A percentile compares a stretch with the other conserved stretches of the same genome.
These are phyloP conservation scores for Cryptococcus sp. DNA, from an alignment of 1,284 basidiomycete genomes.

Conservation along the genomic window DNA sequence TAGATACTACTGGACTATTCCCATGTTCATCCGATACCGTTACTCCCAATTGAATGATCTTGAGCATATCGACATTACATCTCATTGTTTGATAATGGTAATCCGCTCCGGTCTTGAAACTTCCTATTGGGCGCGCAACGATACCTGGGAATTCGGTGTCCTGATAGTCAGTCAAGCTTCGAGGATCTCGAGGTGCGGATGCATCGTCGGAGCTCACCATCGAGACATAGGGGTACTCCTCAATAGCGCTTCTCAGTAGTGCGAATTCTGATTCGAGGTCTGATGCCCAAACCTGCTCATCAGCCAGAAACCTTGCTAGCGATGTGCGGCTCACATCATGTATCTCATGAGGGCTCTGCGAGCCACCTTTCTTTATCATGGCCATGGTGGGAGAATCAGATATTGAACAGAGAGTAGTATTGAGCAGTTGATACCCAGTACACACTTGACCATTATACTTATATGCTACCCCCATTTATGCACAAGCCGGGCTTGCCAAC, in stretches of 20 bases:
- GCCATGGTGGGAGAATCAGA: no score
- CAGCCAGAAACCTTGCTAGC: not conserved
- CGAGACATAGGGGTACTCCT: slow-evolving; percentile 88
- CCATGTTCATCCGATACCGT: slow-evolving; percentile 93
- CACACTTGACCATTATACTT: no score
- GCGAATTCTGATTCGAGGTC: slow-evolving; percentile 92
- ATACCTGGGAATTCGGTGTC: slow-evolving; percentile 99
- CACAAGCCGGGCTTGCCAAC: not conserved
- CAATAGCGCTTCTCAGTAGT: slow-evolving; percentile 77
- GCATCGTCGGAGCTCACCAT: slow-evolving; percentile 61
- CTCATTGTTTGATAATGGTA: slow-evolving; percentile 99
- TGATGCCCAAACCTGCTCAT: slow-evolving; percentile 71
- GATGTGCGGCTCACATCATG: slow-evolving; percentile 27
- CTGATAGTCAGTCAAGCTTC: slow-evolving; percentile 48
- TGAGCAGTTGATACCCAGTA: no score
- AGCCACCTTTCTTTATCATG: slow-evolving; percentile 17
- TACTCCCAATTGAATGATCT: slow-evolving; percentile 95
- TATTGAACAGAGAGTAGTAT: no score
- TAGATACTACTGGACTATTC: slow-evolving; percentile 81
- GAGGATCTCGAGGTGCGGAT: not conserved
- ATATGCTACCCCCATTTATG: not conserved
- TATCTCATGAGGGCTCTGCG: slow-evolving; percentile 35
- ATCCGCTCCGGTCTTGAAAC: slow-evolving; percentile 94
- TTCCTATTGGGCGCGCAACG: slow-evolving; percentile 92
- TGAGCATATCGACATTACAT: slow-evolving; percentile 96